Conservation (phyloP, 345 rosid species). For the Moricandia moricandioides region DNA sequence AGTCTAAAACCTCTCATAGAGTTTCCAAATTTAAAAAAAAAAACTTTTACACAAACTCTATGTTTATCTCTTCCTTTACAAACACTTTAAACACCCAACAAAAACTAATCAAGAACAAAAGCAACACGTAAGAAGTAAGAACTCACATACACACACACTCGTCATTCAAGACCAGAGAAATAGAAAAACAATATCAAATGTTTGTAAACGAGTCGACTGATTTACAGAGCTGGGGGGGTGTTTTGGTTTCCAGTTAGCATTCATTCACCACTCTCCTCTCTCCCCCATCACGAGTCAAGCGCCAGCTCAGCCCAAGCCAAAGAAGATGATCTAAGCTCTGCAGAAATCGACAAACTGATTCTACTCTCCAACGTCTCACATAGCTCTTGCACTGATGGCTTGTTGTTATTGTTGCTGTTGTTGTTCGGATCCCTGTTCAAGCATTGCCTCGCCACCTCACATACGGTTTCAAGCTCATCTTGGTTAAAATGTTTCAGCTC, state of each 20-base stretch:
- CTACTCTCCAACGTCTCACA: constrained; percentile 56
- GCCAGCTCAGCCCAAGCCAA: constrained; percentile 99
- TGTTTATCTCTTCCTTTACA: constrained; percentile 34
- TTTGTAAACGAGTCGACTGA: constrained; percentile 25
- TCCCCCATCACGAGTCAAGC: constrained; percentile 53
- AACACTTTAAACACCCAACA: constrained; percentile 10
- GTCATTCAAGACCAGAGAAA: constrained; percentile 7
- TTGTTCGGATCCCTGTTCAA: constrained; percentile 51
- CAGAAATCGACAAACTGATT: constrained; percentile 68
- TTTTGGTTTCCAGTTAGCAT: constrained; percentile 29
- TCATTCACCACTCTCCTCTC: constrained; percentile 5
- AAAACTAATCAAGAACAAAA: constrained; percentile 18
- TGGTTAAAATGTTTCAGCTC: constrained; percentile 70
- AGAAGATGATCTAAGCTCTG: constrained; percentile 77
- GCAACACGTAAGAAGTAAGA: constrained; percentile 4
- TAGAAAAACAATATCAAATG: constrained; percentile 8
- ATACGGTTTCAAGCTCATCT: constrained; percentile 73
- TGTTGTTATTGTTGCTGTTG: constrained; percentile 29
- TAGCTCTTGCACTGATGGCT: constrained; percentile 67
- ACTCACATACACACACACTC: constrained; percentile 23
- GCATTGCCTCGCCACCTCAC: constrained; percentile 75
- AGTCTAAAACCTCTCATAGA: background rate
- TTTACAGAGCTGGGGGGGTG: constrained; percentile 33
- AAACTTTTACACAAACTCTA: constrained; percentile 17
- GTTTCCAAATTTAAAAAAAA: constrained; percentile 17